Base-by-base conservation (phyloP, 192 early-diverging fungal genomes). In the Lobosporangium transversale region DNA sequence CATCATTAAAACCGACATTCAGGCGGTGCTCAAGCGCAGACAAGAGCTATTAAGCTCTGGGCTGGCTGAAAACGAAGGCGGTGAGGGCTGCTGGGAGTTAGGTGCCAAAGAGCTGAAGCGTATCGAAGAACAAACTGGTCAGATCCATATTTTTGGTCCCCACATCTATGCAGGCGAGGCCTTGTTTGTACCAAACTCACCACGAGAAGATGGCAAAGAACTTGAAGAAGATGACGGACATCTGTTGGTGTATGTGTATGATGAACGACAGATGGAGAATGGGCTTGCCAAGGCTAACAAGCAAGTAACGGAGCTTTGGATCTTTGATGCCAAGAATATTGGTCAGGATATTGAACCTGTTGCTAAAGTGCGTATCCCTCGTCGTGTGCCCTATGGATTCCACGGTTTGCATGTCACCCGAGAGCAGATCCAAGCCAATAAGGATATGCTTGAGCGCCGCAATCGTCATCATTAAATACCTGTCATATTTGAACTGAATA, bases 301-400 rank as follows among this genome's bases (percentile, higher is more conserved):
- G 18, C 70, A 74, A 40, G 48, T 58, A 20, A 65, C 70, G 2
- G 70, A 74, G 56, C 49, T 74, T 27, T 65, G 70, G 70, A 60
- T 74, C 40, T 74, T 54, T 65, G 62, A 74, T 53, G 70, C 70
- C 18, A 66, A 74, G 33, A 65, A 40, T 40, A 40, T 40, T 40
- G 37, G 40, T n/a, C 61, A 50, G 10, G 62, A 65, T 15, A 20
- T 51, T 53, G 70, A 59, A 1, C 70, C 70, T 11, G 54, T 65
- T 6, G 60, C 61, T 6, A 73, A 63, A 30, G 70, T 73, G 31
- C 49, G 44, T 35, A 65, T 73, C 62, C 70, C 70, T 1, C 18
- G 62, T 0, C 70, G 70, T 29, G 53, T 73, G 1, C 70, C 70
- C 11, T 73, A 73, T 59, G 70, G 70, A 3, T 73, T 73, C 55